Evolutionary conservation across 2,329 filamentous ascomycete species (phyloP), one percentile per base, ranked within the genome.

Genomic region (Ascochyta lentis): DNA sequence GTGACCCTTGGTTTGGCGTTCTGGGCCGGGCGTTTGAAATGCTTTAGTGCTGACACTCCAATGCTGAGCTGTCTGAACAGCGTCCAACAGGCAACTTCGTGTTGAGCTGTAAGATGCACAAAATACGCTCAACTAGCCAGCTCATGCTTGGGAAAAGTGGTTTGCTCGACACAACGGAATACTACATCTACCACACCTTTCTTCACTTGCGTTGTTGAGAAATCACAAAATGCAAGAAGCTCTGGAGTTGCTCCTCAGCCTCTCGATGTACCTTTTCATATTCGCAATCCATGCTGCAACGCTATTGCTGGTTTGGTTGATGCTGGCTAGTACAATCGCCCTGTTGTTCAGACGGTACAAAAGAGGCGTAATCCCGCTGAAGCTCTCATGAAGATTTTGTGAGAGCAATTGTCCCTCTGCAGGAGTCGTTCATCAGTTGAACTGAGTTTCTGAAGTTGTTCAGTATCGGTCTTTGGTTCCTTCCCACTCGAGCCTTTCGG

Each of bases 401-500:
- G 27, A 12, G 29, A 19, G 12, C 12, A 13, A 15, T 5, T 31
- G 3, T 31, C 13, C 12, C 13, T 31, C 29, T 31, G 29, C 12
- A 31, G 10, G 10, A 12, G 13, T 13, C 12, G 4, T 31, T 12
- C 13, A 31, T 22, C 37, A 22, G 22, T 10, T 23, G 19, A 5
- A 24, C 13, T 31, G 12, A 13, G 24, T 12, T 23, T 6, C 8
- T 39, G 16, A 22, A 19, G 10, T 23, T 19, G 12, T 12, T 39
- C 12, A 54, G 7, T 42, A 22, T 33, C 44, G 24, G 7, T 61
- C 56, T 27, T 48, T 60, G 43, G 49, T 61, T 34, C 56, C 61
- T 46, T 69, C 77, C 68, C 81, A 81, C 65, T 93, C 89, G 40
- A 96, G 75, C 79, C 89, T 90, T 73, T 96, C 91, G 0, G 90